Evolutionary conservation across 2,329 filamentous ascomycete genomes (phyloP).

Genomic region (Magnaporthiopsis rhizophila): DNA sequence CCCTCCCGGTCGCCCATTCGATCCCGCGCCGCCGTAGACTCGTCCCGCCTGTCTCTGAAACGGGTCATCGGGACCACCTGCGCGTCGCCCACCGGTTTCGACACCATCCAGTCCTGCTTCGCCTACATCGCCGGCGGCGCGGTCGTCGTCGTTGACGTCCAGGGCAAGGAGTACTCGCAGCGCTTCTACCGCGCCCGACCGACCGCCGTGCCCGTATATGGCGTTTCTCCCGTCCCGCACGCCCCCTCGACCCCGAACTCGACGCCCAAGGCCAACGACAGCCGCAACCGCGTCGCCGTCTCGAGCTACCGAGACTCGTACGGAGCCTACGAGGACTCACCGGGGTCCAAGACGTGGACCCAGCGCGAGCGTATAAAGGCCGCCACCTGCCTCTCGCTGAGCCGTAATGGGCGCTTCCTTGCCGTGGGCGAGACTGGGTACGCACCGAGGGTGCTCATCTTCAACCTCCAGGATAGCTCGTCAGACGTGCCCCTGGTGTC

Average conservation of each 20-base stretch:
- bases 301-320: constrained; percentile 37
- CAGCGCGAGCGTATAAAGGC: constrained; percentile 91
- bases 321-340: constrained; percentile 48
- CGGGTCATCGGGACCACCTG: constrained; percentile 90
- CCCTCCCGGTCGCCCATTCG: constrained; percentile 55
- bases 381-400: constrained; percentile 83
- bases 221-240: constrained; percentile 44
- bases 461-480: constrained; percentile 71
- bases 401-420: constrained; percentile 76
- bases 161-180: constrained; percentile 61
- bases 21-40: constrained; percentile 39
- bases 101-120: constrained; percentile 69
- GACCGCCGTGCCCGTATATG: constrained; percentile 59
- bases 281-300: constrained; percentile 46
- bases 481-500: constrained; percentile 77
- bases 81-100: constrained; percentile 75
- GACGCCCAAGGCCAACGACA: constrained; percentile 56
- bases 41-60: constrained; percentile 62
- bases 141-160: constrained; percentile 79
- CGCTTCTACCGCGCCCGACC: constrained; percentile 87
- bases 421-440: constrained; percentile 96
- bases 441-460: constrained; percentile 82
- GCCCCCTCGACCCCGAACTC: constrained; percentile 41
- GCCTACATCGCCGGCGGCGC: constrained; percentile 90
- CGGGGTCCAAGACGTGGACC: constrained; percentile 67